Percentiles rank a stretch among this genome's conserved stretches.
Evolutionary conservation across 176 grass and related monocot species (phyloP).

Genomic region (Oryza australiensis): DNA sequence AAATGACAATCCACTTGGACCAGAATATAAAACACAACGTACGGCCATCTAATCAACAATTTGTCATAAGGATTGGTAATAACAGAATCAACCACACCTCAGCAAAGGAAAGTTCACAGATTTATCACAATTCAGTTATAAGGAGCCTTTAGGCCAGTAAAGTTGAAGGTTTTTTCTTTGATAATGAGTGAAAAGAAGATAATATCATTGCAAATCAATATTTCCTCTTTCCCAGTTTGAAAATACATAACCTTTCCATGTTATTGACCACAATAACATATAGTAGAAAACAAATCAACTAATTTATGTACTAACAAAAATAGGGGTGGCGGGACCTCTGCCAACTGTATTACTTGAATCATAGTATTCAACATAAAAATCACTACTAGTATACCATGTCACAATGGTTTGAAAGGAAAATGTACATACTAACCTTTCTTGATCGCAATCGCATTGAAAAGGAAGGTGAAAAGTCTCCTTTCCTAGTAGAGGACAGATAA

Average conservation of each 20-base stretch:
- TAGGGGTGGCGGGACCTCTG: background rate
- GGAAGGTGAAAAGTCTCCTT: conserved; percentile 39
- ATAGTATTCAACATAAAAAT: conserved; percentile 3
- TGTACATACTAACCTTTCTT: conserved; percentile 60
- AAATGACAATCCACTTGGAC: background rate
- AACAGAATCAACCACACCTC: background rate
- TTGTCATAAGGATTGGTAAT: background rate
- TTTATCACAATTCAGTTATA: background rate
- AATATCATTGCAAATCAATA: conserved; percentile 13
- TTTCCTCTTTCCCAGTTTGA: conserved; percentile 5
- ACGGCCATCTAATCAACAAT: background rate
- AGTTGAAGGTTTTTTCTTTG: conserved; percentile 10
- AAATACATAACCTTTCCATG: background rate
- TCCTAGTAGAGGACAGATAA: conserved; percentile 51
- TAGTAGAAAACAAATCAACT: conserved; percentile 25
- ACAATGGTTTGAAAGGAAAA: conserved; percentile 24
- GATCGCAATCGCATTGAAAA: conserved; percentile 58
- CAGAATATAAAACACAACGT: background rate
- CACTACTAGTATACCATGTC: background rate
- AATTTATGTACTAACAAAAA: conserved; percentile 14
- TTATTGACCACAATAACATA: background rate
- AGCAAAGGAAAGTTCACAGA: background rate
- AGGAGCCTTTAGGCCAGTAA: background rate
- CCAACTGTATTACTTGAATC: conserved; percentile 8
- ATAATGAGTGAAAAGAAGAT: background rate